Percentiles rank a stretch among this genome's conserved stretches.
phyloP scores from a whole-genome alignment of 2,329 filamentous ascomycete genomes.

The Colletotrichum limetticola region DNA sequence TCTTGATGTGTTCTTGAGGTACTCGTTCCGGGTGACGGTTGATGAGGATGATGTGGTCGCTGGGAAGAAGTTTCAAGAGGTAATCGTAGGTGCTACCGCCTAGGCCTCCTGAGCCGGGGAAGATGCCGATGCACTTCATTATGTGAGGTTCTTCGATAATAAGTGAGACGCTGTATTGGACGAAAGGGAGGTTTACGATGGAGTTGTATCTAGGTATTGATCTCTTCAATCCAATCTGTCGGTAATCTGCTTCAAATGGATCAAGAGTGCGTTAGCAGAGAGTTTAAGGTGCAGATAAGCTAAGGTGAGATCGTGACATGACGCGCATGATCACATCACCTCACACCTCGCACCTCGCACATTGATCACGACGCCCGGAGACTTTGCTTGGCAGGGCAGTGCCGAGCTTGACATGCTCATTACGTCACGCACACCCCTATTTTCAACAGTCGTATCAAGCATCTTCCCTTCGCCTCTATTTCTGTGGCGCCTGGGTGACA shows the following conservation, averaged over 20 bases:
- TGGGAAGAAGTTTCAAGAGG: slow-evolving; percentile 55
- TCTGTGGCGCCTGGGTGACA: not conserved
- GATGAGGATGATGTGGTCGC: slow-evolving; percentile 58
- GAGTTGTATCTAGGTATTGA: too few relatives aligned
- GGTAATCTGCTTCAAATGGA: too few relatives aligned
- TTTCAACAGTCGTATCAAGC: slow-evolving; percentile 7
- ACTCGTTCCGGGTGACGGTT: slow-evolving; percentile 55
- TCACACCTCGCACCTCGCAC: not conserved
- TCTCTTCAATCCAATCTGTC: not conserved
- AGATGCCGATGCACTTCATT: slow-evolving; percentile 54
- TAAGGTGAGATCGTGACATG: slow-evolving; percentile 11
- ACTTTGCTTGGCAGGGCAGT: slow-evolving; percentile 17
- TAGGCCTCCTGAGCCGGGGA: slow-evolving; percentile 64
- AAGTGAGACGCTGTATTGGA: not conserved
- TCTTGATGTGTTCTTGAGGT: slow-evolving; percentile 48
- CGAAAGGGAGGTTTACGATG: not conserved
- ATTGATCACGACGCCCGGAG: not conserved
- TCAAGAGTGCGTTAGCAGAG: not conserved
- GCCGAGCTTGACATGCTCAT: slow-evolving; percentile 21
- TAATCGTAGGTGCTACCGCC: slow-evolving; percentile 61
- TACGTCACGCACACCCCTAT: slow-evolving; percentile 22
- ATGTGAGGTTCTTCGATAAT: not conserved
- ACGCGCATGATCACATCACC: slow-evolving; percentile 28
- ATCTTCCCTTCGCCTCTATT: slow-evolving; percentile 10
- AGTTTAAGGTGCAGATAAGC: not conserved